phyloP scores from a whole-genome alignment of 768 basidiomycete species.

The Lentinula lateritia region DNA sequence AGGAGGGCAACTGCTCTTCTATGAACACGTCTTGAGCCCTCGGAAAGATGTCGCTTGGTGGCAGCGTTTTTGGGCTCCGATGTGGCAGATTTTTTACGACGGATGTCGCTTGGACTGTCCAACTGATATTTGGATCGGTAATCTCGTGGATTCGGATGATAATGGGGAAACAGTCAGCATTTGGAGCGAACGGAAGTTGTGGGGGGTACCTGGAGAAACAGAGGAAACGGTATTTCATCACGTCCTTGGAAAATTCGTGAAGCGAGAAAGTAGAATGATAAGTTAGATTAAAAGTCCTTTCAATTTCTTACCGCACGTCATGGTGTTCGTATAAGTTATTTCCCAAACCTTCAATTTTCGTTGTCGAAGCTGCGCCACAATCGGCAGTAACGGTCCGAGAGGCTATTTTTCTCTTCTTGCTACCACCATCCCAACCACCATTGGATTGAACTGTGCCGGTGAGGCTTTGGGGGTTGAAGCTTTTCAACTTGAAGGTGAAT shows the following conservation, averaged over 20 bases:
- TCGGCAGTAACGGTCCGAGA: too few relatives aligned
- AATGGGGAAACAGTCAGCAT: constrained; percentile 25
- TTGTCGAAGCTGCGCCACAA: too few relatives aligned
- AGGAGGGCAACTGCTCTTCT: constrained; percentile 60
- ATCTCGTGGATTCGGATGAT: constrained; percentile 19
- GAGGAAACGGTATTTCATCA: constrained; percentile 61
- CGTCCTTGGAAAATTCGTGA: constrained; percentile 50
- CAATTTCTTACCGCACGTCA: not conserved
- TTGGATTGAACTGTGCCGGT: too few relatives aligned
- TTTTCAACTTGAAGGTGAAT: too few relatives aligned
- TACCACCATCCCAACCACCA: too few relatives aligned
- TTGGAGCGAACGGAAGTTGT: constrained; percentile 46
- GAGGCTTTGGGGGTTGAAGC: too few relatives aligned
- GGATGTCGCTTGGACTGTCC: constrained; percentile 63
- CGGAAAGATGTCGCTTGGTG: constrained; percentile 53
- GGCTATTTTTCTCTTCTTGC: too few relatives aligned
- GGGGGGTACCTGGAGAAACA: constrained; percentile 45
- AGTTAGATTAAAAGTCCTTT: not conserved
- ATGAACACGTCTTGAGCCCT: constrained; percentile 64
- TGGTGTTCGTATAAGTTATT: too few relatives aligned
- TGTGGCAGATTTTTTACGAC: constrained; percentile 57
- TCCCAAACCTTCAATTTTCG: too few relatives aligned
- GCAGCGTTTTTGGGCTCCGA: constrained; percentile 68
- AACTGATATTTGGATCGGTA: constrained; percentile 41
- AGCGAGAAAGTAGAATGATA: constrained; percentile 15